Evolutionary conservation across 148 eudicot genomes (phyloP), one percentile per base, ranked within the genome.

Genomic region (Vaccinium macrocarpon): DNA sequence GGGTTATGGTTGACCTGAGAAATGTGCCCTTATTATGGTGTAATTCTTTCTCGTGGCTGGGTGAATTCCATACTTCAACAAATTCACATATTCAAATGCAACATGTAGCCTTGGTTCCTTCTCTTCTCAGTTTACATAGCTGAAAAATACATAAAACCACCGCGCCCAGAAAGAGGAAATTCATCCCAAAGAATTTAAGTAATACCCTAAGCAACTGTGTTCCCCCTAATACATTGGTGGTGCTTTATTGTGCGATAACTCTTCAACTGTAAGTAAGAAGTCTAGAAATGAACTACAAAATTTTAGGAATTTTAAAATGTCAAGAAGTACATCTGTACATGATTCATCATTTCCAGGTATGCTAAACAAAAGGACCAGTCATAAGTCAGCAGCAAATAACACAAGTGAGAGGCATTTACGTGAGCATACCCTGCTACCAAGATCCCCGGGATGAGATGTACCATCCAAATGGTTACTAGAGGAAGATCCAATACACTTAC

Each of bases 401-500:
- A 27, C 42, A 16, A 4, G 80, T 57, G 70, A 81, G 35, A 23
- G 71, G 71, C 71, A 23, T 57, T 42, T 59, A 70, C 23, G 79
- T 66, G 82, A 57, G 18, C 42, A 78, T 88, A 92, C 97, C 91
- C 88, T 88, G 84, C 89, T 92, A 42, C 81, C 85, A 55, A 79
- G 82, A 62, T 87, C 90, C 79, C 79, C 87, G 21, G 85, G 90
- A 85, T 87, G 90, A 29, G 90, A 84, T 50, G 84, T 80, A 55
- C 84, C 78, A 62, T 85, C 91, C 84, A 88, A 73, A 84, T 87
- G 89, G 85, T 88, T 91, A 83, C 90, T 87, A 35, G 92, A 88
- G 66, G 88, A 80, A 76, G 92, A 90, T 13, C 86, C 89, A 49
- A 81, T 81, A 84, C 91, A 90, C 83, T 84, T 77, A 23, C 88